Conservation (phyloP, 495 filamentous ascomycete species). For the Hypomontagnella submonticulosa region DNA sequence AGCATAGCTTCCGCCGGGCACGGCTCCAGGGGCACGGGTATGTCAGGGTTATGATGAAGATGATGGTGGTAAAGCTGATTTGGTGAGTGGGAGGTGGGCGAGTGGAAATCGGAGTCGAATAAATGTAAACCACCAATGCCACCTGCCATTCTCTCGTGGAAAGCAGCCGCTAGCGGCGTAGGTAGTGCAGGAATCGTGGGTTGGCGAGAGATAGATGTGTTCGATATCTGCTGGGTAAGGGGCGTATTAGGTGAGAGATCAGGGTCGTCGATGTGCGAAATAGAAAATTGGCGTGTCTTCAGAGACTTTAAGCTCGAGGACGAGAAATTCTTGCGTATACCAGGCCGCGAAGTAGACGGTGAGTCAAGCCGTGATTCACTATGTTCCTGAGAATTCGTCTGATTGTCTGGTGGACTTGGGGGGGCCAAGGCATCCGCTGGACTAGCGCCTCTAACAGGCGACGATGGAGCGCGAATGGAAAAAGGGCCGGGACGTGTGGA, state of each 20-base stretch:
- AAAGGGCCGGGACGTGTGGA: slow-evolving; percentile 49
- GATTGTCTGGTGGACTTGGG: slow-evolving; percentile 41
- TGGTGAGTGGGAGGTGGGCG: slow-evolving; percentile 73
- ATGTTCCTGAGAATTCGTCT: slow-evolving; percentile 24
- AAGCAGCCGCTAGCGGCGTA: slow-evolving; percentile 71
- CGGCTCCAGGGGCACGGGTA: slow-evolving; percentile 84
- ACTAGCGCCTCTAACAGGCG: slow-evolving; percentile 42
- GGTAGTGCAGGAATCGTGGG: slow-evolving; percentile 70
- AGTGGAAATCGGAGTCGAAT: slow-evolving; percentile 87
- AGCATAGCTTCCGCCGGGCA: slow-evolving; percentile 88
- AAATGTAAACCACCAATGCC: slow-evolving; percentile 78
- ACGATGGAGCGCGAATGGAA: slow-evolving; percentile 49
- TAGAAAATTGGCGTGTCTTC: slow-evolving; percentile 77
- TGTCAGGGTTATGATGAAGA: slow-evolving; percentile 49
- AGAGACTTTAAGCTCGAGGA: slow-evolving; percentile 78
- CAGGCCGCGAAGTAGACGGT: slow-evolving; percentile 54
- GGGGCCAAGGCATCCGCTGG: slow-evolving; percentile 47
- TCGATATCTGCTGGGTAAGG: slow-evolving; percentile 70
- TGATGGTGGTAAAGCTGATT: slow-evolving; percentile 59
- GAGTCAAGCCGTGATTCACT: slow-evolving; percentile 54
- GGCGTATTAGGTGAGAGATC: slow-evolving; percentile 81
- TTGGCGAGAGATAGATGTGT: slow-evolving; percentile 57
- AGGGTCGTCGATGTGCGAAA: slow-evolving; percentile 75
- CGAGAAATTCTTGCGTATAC: slow-evolving; percentile 81
- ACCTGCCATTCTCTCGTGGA: slow-evolving; percentile 61